Base-by-base conservation (phyloP, 2,329 filamentous ascomycete genomes). In the Hirsutella minnesotensis region DNA sequence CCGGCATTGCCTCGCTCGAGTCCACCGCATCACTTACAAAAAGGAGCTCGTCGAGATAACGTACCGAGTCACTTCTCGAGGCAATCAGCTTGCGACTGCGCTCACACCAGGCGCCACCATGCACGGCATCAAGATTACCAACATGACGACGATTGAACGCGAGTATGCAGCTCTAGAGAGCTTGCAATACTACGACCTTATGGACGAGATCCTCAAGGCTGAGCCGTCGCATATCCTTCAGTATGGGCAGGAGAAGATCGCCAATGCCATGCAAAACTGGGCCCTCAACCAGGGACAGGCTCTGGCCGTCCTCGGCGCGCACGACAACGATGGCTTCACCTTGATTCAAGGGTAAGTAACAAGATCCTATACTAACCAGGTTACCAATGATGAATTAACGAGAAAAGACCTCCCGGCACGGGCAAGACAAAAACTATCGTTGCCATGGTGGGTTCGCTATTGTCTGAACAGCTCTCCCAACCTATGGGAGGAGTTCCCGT, bases 381-480 rank as follows among this genome's bases (percentile, higher is more conserved):
- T 13, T 21, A 13, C 8, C 16, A 3, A 9, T 9, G 20, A 8
- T 4, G 16, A 19, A 18, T 7, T 31, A 41, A 45, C 58, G 39
- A 20, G 5, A 43, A 34, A 44, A 82, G 86, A 43, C 92, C 92
- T 40, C 92, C 92, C 1, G 92, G 92, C 61, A 95, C 92, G 4
- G 92, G 90, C 56, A 98, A 98, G 67, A 98, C 92, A 0, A 98
- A 98, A 61, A 98, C 92, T 0, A 98, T 98, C 47, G 78, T 94
- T 44, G 92, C 90, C 27, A 94, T 98, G 71, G 89, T 96, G 20
- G 92, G 92, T 30, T 86, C 87, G 31, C 69, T 98, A 15, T 51
- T 54, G n/a, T 62, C 47, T 12, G 64, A 63, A 46, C 61, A 60
- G 52, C 57, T 55, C 46, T 62, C 53, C 49, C 65, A 59, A 44